phyloP scores from a whole-genome alignment of 345 rosid species.

The Rhizophora apiculata region DNA sequence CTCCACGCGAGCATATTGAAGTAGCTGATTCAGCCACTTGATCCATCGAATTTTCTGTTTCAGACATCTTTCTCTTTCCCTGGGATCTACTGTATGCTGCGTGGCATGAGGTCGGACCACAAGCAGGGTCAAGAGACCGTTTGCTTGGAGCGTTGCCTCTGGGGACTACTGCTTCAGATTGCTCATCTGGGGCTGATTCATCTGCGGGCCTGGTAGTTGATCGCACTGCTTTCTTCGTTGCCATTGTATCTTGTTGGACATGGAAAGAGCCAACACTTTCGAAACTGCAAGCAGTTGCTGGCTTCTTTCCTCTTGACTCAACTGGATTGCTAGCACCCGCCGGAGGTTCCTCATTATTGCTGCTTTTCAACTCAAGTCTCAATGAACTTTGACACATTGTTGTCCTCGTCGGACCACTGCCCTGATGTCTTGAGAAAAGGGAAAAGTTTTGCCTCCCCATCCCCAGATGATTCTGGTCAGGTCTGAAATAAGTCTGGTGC shows the following conservation, averaged over 20 bases:
- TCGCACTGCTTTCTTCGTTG: not conserved
- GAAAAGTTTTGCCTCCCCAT: conserved; percentile 22
- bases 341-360: not conserved
- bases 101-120: conserved; percentile 4
- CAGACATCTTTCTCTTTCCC: conserved; percentile 4
- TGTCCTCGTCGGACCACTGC: conserved; percentile 1
- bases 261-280: not conserved
- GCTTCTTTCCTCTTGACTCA: not conserved
- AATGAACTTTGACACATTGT: conserved; percentile 10
- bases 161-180: conserved; percentile 49
- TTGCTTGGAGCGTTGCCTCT: not conserved
- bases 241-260: not conserved
- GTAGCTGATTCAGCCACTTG: conserved; percentile 27
- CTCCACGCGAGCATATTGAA: conserved; percentile 40
- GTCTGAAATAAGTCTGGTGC: conserved; percentile 9
- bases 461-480: conserved; percentile 7
- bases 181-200: conserved; percentile 47
- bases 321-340: not conserved
- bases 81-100: conserved; percentile 8
- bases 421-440: conserved; percentile 18
- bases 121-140: conserved; percentile 5
- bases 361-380: conserved; percentile 12
- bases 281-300: conserved; percentile 1
- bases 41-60: conserved; percentile 12
- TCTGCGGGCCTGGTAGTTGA: conserved; percentile 1